Conservation (phyloP, 176 grass and related monocot genomes). For the Alloteropsis semialata region DNA sequence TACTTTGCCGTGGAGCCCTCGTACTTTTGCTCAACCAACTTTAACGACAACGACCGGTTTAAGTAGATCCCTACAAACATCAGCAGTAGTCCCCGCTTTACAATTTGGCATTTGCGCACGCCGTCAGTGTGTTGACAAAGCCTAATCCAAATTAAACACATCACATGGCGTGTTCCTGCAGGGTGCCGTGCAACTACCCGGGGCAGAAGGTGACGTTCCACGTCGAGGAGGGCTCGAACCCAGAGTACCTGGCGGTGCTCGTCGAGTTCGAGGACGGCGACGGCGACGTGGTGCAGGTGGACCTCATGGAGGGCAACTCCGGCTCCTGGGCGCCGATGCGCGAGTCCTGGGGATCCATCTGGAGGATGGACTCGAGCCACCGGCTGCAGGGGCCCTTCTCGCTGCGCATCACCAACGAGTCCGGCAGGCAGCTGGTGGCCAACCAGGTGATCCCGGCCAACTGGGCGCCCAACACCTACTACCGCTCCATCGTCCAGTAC, state of each 20-base stretch:
- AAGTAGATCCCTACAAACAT: constrained; percentile 8
- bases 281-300: constrained; percentile 59
- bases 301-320: constrained; percentile 63
- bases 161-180: constrained; percentile 10
- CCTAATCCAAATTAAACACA: background rate
- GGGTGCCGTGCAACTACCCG: constrained; percentile 56
- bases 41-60: constrained; percentile 12
- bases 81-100: background rate
- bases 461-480: constrained; percentile 54
- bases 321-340: constrained; percentile 55
- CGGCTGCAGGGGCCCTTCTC: constrained; percentile 61
- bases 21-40: constrained; percentile 13
- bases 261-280: constrained; percentile 72
- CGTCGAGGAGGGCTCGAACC: constrained; percentile 76
- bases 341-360: constrained; percentile 65
- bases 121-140: background rate
- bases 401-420: constrained; percentile 58
- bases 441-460: constrained; percentile 63
- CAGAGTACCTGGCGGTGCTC: constrained; percentile 55
- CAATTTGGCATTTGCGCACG: background rate
- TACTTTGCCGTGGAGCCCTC: background rate
- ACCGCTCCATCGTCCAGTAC: constrained; percentile 54
- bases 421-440: constrained; percentile 53
- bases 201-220: constrained; percentile 58
- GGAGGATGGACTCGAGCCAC: constrained; percentile 67